Percentiles rank a stretch among this genome's conserved stretches.
phyloP scores from a whole-genome alignment of 495 filamentous ascomycete species.

The Xylaria intraflava region DNA sequence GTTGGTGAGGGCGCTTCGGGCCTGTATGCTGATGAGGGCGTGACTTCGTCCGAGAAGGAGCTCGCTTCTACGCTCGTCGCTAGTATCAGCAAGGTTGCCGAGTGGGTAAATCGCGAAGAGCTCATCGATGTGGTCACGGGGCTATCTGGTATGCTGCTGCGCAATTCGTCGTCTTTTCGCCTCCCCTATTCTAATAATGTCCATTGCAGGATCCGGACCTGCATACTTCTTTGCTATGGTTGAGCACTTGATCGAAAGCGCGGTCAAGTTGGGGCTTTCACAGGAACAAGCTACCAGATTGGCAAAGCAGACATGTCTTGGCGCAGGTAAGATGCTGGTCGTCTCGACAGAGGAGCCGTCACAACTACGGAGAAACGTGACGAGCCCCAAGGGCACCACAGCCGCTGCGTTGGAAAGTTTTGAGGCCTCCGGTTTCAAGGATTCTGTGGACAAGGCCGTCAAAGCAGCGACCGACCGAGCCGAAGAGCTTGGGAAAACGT shows the following conservation, averaged over 20 bases:
- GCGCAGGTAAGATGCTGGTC: conserved; percentile 29
- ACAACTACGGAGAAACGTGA: conserved; percentile 30
- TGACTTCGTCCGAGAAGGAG: conserved; percentile 27
- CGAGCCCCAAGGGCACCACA: conserved; percentile 32
- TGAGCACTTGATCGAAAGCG: conserved; percentile 29
- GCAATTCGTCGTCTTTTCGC: neutral
- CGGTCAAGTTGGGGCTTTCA: conserved; percentile 23
- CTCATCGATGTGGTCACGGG: conserved; percentile 32
- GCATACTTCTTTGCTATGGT: conserved; percentile 34
- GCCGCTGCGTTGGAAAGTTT: conserved; percentile 29
- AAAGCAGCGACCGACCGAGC: conserved; percentile 23
- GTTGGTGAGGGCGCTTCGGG: conserved; percentile 32
- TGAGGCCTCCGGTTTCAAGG: conserved; percentile 26
- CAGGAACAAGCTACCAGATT: conserved; percentile 28
- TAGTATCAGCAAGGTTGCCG: conserved; percentile 25
- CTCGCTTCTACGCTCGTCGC: conserved; percentile 22
- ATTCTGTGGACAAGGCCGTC: conserved; percentile 26
- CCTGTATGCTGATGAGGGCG: conserved; percentile 27
- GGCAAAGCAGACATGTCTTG: conserved; percentile 30
- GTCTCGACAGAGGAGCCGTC: conserved; percentile 27
- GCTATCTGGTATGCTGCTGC: conserved; percentile 25
- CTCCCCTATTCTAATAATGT: conserved; percentile 4
- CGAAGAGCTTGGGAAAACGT: conserved; percentile 25
- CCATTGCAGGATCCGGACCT: conserved; percentile 26
- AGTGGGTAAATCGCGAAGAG: conserved; percentile 33